Conservation (phyloP, 176 grass and related monocot species). For the Otatea glauca region DNA sequence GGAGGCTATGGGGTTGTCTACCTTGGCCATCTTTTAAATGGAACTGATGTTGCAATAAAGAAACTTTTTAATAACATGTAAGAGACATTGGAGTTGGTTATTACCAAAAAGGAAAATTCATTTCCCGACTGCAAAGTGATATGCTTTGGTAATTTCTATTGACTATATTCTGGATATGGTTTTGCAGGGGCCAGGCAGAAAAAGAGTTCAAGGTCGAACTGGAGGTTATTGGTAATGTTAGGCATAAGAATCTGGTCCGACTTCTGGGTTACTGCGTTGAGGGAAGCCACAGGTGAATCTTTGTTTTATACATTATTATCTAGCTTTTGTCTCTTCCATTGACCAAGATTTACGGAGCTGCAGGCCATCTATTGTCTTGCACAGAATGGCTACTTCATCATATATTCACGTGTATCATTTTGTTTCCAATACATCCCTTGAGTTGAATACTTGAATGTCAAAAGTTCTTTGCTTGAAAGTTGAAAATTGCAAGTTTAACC, state of each 20-base stretch:
- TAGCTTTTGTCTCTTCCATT: not conserved
- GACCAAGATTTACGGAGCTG: not conserved
- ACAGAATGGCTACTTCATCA: not conserved
- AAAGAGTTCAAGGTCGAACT: no score
- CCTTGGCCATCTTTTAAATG: constrained; percentile 60
- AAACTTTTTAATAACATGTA: constrained; percentile 80
- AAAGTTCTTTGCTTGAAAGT: no score
- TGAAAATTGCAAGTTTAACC: not conserved
- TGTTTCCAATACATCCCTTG: constrained; percentile 8
- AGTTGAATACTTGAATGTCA: not conserved
- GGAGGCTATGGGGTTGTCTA: constrained; percentile 81
- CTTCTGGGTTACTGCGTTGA: no score
- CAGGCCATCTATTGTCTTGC: not conserved
- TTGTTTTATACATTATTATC: constrained; percentile 28
- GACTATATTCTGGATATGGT: constrained; percentile 16
- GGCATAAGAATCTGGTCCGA: no score
- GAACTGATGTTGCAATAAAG: constrained; percentile 66
- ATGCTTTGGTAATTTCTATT: not conserved
- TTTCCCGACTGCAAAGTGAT: constrained; percentile 1
- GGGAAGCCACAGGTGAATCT: constrained; percentile 46
- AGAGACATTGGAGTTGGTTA: constrained; percentile 13
- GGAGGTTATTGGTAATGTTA: no score
- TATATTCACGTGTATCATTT: constrained; percentile 17
- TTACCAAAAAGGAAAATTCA: not conserved
- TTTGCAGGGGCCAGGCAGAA: no score